Evolutionary conservation across 176 grass and related monocot genomes (phyloP).

Genomic region (Chrysopogon serrulatus): DNA sequence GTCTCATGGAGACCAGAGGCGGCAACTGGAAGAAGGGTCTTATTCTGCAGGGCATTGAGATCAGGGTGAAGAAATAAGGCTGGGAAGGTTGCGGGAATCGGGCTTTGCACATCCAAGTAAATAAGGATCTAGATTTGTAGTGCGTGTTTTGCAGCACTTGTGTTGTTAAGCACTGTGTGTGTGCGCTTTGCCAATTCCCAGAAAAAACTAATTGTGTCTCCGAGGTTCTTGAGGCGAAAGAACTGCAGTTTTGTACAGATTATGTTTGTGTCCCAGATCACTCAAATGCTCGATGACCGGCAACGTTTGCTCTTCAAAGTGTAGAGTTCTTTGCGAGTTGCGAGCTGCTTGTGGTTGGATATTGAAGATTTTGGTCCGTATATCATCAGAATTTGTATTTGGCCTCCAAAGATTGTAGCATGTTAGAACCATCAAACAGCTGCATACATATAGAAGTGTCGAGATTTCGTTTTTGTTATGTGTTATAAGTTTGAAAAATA

Average conservation of each 20-base stretch:
- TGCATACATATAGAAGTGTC: no score
- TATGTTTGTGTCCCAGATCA: no score
- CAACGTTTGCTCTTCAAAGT: neutral
- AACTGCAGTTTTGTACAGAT: neutral
- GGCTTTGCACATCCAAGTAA: neutral
- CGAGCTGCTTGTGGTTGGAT: neutral
- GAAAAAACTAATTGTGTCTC: neutral
- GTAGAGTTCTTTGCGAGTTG: neutral
- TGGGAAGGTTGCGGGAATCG: neutral
- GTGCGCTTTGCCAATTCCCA: neutral
- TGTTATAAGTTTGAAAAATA: neutral
- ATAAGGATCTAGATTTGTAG: neutral
- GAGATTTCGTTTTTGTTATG: no score
- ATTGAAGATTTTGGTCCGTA: neutral
- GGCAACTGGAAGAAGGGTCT: conserved; percentile 45
- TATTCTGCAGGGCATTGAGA: conserved; percentile 56
- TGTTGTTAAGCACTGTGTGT: no score
- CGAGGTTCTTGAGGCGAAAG: neutral
- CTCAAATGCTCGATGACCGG: neutral
- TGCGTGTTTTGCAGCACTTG: neutral
- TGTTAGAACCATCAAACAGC: no score
- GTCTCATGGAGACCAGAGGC: conserved; percentile 18
- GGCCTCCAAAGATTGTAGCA: no score
- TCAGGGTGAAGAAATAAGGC: conserved; percentile 45
- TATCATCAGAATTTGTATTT: neutral